Conservation (phyloP, 108 stramenopile genomes). For the Poteriospumella lacustris region DNA sequence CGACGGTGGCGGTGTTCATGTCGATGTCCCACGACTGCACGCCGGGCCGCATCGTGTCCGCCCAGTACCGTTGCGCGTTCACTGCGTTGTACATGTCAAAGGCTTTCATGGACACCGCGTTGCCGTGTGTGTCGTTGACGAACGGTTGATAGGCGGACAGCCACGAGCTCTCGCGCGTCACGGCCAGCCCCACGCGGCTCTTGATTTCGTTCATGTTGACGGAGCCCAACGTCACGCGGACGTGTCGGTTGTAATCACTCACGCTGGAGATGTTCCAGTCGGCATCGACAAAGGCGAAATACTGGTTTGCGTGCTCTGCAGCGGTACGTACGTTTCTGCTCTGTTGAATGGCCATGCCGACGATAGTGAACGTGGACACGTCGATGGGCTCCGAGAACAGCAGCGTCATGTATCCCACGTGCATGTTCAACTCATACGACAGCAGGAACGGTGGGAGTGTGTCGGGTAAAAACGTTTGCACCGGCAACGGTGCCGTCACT, state of each 20-base stretch:
- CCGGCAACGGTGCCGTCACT: background rate
- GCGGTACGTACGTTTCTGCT: background rate
- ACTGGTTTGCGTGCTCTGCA: background rate
- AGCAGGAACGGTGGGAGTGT: background rate
- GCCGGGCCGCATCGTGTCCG: background rate
- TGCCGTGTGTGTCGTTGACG: constrained; percentile 2
- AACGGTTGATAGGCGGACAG: constrained; percentile 3
- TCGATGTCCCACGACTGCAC: background rate
- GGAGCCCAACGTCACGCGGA: background rate
- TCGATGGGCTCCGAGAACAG: constrained; percentile 16
- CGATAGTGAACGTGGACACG: background rate
- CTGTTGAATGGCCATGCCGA: background rate
- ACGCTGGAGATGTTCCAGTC: background rate
- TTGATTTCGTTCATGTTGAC: constrained; percentile 18
- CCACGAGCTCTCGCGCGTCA: background rate
- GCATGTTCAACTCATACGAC: background rate
- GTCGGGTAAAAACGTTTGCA: background rate
- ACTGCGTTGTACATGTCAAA: constrained; percentile 2
- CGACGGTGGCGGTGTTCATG: background rate
- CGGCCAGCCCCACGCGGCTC: background rate
- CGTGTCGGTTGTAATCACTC: constrained; percentile 4
- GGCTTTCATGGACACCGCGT: background rate
- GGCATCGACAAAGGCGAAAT: background rate
- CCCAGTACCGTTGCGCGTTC: background rate
- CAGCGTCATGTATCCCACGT: background rate